Base-by-base conservation (phyloP, 306 rosid species). In the Adenanthera pavonina region DNA sequence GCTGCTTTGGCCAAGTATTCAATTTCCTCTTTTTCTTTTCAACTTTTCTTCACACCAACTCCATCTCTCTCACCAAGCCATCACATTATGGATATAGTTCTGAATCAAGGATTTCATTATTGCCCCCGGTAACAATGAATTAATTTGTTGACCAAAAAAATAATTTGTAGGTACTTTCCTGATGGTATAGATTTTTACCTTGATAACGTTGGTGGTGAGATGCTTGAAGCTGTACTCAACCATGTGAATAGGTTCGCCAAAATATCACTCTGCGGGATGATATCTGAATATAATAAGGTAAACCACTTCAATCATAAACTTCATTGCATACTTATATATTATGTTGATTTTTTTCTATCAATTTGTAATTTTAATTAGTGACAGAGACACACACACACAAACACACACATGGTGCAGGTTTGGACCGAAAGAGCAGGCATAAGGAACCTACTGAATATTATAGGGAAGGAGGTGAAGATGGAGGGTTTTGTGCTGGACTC, bases 201-300 rank as follows among this genome's bases (percentile, higher is more conserved):
- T 72, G 96, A 89, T 71, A 88, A 91, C 9, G 93, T 89, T 82
- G 96, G 96, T n/a, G 93, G 91, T 41, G 62, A 89, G 84, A 89
- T 89, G 92, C 89, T 89, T 80, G 96, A 89, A 87, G 79, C 91
- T 53, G 93, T 85, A 16, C 93, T 91, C 60, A 89, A 89, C 82
- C 89, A 89, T 82, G 89, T 91, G 59, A 91, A 91, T 77, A 72
- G 25, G 78, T 5, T 81, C 61, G 93, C 96, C 36, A 85, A 84
- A 70, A 88, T 89, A 52, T 68, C 89, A 10, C 84, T 89, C 38
- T 91, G 93, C 12, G 93, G 93, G 19, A 89, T 89, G 95, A 89
- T 91, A 79, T 91, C 93, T 48, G 84, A 83, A 59, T 91, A 91
- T 64, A 88, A 89, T 62, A 81, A 81, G 87, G 95, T 91, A 68